These are phyloP conservation scores for Isoetes taiwanensis DNA, from an alignment of 75 land plant species.

Conservation along the genomic window DNA sequence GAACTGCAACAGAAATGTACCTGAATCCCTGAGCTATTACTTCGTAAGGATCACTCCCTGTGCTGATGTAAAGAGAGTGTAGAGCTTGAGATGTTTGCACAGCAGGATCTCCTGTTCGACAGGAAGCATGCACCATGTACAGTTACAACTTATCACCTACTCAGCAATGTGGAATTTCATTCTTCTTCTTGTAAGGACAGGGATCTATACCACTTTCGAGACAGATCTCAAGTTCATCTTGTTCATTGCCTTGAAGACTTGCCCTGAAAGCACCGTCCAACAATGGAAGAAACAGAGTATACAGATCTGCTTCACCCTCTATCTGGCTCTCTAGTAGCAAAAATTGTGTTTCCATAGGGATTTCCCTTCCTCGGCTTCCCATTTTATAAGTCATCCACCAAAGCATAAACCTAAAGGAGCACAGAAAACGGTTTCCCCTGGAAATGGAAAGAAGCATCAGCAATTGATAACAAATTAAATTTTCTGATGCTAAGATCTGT, in stretches of 20 bases:
- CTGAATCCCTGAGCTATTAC: conserved; percentile 59
- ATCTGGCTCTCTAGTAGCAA: conserved; percentile 57
- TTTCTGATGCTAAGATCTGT: too few relatives aligned
- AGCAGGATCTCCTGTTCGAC: conserved; percentile 51
- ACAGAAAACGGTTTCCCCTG: conserved; percentile 65
- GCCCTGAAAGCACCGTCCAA: conserved; percentile 67
- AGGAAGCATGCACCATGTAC: too few relatives aligned
- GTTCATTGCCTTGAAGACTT: conserved; percentile 57
- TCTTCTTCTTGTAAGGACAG: conserved; percentile 5
- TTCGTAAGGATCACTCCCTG: conserved; percentile 65
- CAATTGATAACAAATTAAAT: too few relatives aligned
- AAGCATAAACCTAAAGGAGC: conserved; percentile 63
- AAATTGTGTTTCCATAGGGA: conserved; percentile 77
- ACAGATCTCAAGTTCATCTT: conserved; percentile 56
- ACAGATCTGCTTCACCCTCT: conserved; percentile 29
- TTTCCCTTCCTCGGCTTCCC: conserved; percentile 56
- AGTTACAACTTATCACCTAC: too few relatives aligned
- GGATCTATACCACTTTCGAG: conserved; percentile 70
- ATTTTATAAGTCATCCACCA: conserved; percentile 94
- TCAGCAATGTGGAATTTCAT: too few relatives aligned
- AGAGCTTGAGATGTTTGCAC: conserved; percentile 39
- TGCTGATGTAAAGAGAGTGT: conserved; percentile 53
- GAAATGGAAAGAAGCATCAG: too few relatives aligned
- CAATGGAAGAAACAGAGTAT: conserved; percentile 64
- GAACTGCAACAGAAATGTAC: too few relatives aligned